Evolutionary conservation across 2,329 filamentous ascomycete genomes (phyloP).

Genomic region (Cadophora luteo-olivacea): DNA sequence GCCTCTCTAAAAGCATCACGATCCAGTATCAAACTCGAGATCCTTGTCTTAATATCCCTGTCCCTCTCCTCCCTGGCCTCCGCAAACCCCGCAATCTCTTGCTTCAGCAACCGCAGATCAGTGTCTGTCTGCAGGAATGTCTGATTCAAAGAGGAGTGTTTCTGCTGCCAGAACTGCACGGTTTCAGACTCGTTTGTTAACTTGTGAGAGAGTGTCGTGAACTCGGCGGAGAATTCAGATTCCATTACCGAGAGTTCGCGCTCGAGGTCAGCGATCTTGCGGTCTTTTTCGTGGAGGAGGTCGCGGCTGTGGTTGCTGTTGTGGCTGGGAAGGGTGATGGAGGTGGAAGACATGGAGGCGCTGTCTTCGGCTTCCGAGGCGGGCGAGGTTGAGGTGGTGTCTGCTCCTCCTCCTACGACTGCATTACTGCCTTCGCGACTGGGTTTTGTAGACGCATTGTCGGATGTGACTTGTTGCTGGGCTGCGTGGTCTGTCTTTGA

Average conservation of each 20-base stretch:
- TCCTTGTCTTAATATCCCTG: constrained; percentile 41
- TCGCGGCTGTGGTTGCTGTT: neutral
- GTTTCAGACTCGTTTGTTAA: constrained; percentile 56
- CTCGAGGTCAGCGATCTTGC: constrained; percentile 59
- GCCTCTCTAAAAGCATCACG: constrained; percentile 52
- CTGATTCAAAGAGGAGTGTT: constrained; percentile 59
- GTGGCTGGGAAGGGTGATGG: neutral
- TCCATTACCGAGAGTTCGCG: constrained; percentile 60
- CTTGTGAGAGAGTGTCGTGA: constrained; percentile 57
- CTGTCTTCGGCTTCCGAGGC: constrained; percentile 27
- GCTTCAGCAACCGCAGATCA: constrained; percentile 57
- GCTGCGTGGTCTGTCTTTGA: constrained; percentile 3
- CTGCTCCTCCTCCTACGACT: neutral
- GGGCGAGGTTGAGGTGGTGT: constrained; percentile 14
- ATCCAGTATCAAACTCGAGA: constrained; percentile 40
- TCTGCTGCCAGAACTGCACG: constrained; percentile 63
- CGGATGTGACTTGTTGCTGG: constrained; percentile 12
- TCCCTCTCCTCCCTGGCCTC: constrained; percentile 52
- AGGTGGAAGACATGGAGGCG: constrained; percentile 15
- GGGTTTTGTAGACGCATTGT: constrained; percentile 32
- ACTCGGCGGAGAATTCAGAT: constrained; percentile 58
- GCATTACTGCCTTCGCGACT: constrained; percentile 8
- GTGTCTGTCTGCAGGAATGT: constrained; percentile 59
- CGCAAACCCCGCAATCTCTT: constrained; percentile 56
- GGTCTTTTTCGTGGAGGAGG: constrained; percentile 52